Conservation (phyloP, 495 filamentous ascomycete genomes). For the Zalerion maritima region DNA sequence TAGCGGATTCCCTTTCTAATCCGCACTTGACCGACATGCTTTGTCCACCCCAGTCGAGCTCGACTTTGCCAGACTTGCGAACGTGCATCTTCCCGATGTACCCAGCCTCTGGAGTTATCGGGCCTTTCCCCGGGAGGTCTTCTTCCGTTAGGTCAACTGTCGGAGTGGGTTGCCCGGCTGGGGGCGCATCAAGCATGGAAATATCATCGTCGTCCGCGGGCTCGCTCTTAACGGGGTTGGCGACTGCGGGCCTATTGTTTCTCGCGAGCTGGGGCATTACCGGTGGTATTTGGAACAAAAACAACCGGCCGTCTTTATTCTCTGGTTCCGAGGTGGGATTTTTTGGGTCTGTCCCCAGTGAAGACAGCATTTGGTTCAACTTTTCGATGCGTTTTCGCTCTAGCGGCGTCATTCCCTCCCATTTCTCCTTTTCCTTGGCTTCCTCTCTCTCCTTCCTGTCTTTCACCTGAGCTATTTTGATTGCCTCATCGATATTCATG, state of each 20-base stretch:
- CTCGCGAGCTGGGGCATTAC: slow-evolving; percentile 37
- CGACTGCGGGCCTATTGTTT: slow-evolving; percentile 6
- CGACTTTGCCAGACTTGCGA: slow-evolving; percentile 42
- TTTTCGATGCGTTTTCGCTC: too few species aligned
- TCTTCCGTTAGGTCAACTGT: slow-evolving; percentile 24
- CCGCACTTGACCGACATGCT: too few species aligned
- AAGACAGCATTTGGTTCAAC: too few species aligned
- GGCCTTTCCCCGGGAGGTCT: slow-evolving; percentile 5
- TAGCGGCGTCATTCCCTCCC: too few species aligned
- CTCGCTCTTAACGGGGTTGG: slow-evolving; percentile 15
- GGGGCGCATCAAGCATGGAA: slow-evolving; percentile 10
- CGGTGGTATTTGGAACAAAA: slow-evolving; percentile 52
- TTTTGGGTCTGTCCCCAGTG: too few species aligned
- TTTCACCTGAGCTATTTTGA: too few species aligned
- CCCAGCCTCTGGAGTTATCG: slow-evolving; percentile 23
- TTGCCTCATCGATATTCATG: too few species aligned
- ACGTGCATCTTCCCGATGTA: slow-evolving; percentile 44
- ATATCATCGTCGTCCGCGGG: slow-evolving; percentile 13
- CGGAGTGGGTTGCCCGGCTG: slow-evolving; percentile 5
- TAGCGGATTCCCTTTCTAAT: too few species aligned
- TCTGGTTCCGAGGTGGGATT: slow-evolving; percentile 6
- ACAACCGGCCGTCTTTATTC: slow-evolving; percentile 35
- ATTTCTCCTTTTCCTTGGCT: too few species aligned
- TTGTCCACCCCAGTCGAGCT: slow-evolving; percentile 51
- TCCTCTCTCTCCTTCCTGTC: too few species aligned